These are phyloP conservation scores for Yarrowia deformans DNA, from an alignment of 805 yeast genomes.

Conservation along the genomic window DNA sequence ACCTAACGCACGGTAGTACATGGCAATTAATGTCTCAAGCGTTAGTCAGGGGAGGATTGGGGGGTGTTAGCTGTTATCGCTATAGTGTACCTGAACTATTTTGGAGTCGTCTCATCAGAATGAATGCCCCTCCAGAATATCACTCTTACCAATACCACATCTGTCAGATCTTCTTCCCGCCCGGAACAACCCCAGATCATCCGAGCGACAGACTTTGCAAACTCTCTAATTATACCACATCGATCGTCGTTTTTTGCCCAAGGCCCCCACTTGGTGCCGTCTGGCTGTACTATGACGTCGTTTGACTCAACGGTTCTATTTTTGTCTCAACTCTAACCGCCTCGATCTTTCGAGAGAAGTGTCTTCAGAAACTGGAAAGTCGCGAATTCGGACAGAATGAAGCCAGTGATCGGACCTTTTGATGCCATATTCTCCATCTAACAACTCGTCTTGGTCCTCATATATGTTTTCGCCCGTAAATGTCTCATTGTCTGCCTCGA, in stretches of 20 bases:
- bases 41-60: no score
- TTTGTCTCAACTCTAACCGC: not conserved
- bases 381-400: no score
- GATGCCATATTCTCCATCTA: no score
- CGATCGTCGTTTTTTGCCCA: not conserved
- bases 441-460: not conserved
- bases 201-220: not conserved
- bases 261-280: slow-evolving; percentile 1
- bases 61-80: no score
- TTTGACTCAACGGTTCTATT: not conserved
- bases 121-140: no score
- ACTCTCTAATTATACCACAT: not conserved
- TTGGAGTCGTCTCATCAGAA: no score
- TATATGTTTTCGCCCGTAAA: not conserved
- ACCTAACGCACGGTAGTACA: not conserved
- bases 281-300: slow-evolving; percentile 4
- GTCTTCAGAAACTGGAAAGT: no score
- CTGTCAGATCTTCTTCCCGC: no score
- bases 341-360: not conserved
- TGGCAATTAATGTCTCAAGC: not conserved
- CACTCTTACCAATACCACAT: no score
- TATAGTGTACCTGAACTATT: no score
- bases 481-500: slow-evolving; percentile 2
- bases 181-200: no score
- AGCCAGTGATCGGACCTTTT: no score